Base-by-base conservation (phyloP, 768 basidiomycete genomes). In the Leccinum barrowsii region DNA sequence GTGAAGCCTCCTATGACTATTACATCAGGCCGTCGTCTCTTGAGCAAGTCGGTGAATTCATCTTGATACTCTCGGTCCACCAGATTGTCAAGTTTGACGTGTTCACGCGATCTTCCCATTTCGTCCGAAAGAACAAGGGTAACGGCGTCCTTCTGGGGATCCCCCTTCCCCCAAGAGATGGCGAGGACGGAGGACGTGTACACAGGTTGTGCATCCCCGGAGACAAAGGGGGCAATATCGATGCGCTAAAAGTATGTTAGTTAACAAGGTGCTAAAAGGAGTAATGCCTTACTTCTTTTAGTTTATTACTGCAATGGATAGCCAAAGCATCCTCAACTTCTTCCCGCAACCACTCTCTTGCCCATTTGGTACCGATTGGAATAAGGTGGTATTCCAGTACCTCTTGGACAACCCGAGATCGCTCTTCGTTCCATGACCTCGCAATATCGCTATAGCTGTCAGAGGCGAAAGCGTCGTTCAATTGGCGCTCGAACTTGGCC, bases 111-210 rank as follows among this genome's bases (percentile, higher is more conserved):
- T 50, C 92, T 88, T 17, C 97, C 96, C 49, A 86, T 86, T 60
- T 92, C 85, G 67, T 98, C 95, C 49, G 98, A 69, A 76, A 86
- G 91, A 57, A 95, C 89, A 42, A 93, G 76, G 21, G 86, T 83
- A 55, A 98, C 89, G 7, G 88, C 86, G 72, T 99, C 96, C 67
- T 90, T 90, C 66, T 89, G 86, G 40, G 93, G 92, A 65, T 97
- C 94, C 37, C 97, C 97, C 74, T 91, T 89, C 37, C 97, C 97
- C 87, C 93, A 94, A 7, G 95, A 96, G 57, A 96, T 73, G 3
- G 95, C 92, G 44, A 99, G 80, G 21, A 98, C 93, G 21, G 87
- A 80, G 50, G 94, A 74, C 42, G 82, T 77, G 67, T 92, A 84
- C 12, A 91, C 94, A 54, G 79, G 75, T 56, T 83, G 85, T 76